Base-by-base conservation (phyloP, 2,329 filamentous ascomycete genomes). In the Ophiostoma sp. region DNA sequence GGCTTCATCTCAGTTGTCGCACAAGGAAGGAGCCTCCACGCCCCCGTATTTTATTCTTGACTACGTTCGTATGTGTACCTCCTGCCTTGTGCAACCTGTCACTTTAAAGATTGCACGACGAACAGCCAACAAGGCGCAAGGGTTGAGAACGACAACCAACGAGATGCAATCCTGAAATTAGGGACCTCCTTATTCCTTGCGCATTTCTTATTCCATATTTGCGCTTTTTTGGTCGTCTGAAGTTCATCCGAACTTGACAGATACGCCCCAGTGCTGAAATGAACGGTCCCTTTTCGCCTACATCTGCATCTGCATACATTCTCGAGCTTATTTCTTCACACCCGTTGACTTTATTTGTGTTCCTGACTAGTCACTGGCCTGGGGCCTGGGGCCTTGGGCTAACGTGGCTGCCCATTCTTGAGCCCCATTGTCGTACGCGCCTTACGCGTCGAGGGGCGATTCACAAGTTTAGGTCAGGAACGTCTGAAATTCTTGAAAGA, bases 401-500 rank as follows among this genome's bases (percentile, higher is more conserved):
- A 68, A 50, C 64, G 64, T 68, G 42, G 22, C 42, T 68, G 42
- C 28, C 45, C 64, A 68, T 68, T 50, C 25, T n/a, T 50, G 61
- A 28, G 22, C 61, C 33, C 36, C 12, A 66, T 22, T 28, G n/a
- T 42, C 36, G 61, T 66, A 17, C 36, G 36, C 42, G 39, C 42
- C 25, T 50, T 68, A 33, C 64, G 64, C 25, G 64, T 66, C 33
- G 36, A 66, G 36, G 36, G 36, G 55, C 55, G 55, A 59, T 59
- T 33, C 17, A 33, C 55, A 48, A 19, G 15, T 48, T 19, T 48
- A 48, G 15, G 42, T 48, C 15, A 15, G 42, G 42, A 19, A 3
- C 6, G 3, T 48, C 42, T 45, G 11, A 45, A 45, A 2, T 17
- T 45, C 15, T 48, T 48, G 22, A 55, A 55, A 55, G n/a, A 55